These are phyloP conservation scores for Tricholoma saponaceum DNA, from an alignment of 768 basidiomycete genomes.

Conservation along the genomic window DNA sequence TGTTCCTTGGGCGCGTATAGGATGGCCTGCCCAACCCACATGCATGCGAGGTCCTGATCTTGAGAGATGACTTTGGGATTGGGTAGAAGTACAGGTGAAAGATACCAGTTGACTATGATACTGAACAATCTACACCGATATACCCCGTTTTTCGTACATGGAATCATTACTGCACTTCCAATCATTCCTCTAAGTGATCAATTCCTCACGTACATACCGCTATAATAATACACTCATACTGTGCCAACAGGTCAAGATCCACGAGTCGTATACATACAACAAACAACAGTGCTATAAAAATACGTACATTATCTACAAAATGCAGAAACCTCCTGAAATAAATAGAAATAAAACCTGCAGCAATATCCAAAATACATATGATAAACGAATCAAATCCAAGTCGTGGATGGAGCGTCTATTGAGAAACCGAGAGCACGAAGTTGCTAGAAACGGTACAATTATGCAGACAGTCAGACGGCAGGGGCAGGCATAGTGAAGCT, in stretches of 20 bases:
- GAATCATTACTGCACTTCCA: too few species aligned
- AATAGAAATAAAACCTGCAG: neutral
- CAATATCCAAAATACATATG: neutral
- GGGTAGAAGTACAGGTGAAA: slow-evolving; percentile 39
- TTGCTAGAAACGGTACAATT: neutral
- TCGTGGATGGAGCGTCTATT: neutral
- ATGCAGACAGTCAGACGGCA: neutral
- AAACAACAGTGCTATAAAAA: neutral
- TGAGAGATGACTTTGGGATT: slow-evolving; percentile 35
- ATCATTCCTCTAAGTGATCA: neutral
- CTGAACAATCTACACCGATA: too few species aligned
- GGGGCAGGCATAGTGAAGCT: neutral
- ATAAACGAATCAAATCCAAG: neutral
- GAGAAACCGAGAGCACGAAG: neutral
- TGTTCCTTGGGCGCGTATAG: slow-evolving; percentile 39
- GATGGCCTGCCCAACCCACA: slow-evolving; percentile 12
- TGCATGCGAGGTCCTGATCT: slow-evolving; percentile 23
- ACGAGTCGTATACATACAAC: neutral
- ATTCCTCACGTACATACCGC: neutral
- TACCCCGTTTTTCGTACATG: too few species aligned
- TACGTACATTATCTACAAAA: neutral
- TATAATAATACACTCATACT: neutral
- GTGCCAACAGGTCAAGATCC: neutral
- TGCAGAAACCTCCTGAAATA: neutral
- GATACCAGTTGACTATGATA: neutral